Evolutionary conservation across 805 yeast species (phyloP).

Genomic region (Suhomyces emberorum): DNA sequence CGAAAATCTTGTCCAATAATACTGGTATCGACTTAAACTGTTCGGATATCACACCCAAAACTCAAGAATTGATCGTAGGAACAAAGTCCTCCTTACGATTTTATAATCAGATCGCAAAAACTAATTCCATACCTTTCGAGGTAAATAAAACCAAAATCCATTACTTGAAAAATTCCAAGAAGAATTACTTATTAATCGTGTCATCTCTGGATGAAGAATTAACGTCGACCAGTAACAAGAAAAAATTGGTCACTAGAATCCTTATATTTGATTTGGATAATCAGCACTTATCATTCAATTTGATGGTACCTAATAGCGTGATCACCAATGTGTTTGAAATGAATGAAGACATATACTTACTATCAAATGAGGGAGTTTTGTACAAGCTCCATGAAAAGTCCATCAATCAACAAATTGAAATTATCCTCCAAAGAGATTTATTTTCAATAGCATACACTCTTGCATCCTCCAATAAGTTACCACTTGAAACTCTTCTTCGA

Average conservation of each 20-base stretch:
- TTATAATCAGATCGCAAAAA: slow-evolving; percentile 55
- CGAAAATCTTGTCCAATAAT: slow-evolving; percentile 41
- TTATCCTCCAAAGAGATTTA: slow-evolving; percentile 64
- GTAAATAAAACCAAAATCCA: slow-evolving; percentile 52
- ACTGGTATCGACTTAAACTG: slow-evolving; percentile 52
- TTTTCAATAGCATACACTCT: slow-evolving; percentile 70
- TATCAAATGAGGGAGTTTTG: slow-evolving; percentile 74
- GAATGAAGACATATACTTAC: slow-evolving; percentile 56
- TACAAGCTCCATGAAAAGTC: slow-evolving; percentile 66
- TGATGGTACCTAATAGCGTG: slow-evolving; percentile 59
- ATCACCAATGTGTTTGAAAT: slow-evolving; percentile 56
- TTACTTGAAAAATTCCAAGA: slow-evolving; percentile 30
- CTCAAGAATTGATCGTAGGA: slow-evolving; percentile 60
- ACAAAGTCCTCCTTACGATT: slow-evolving; percentile 59
- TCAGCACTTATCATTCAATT: slow-evolving; percentile 66
- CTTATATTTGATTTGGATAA: slow-evolving; percentile 67
- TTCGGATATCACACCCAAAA: slow-evolving; percentile 37
- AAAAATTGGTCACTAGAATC: slow-evolving; percentile 48
- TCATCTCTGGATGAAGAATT: slow-evolving; percentile 41
- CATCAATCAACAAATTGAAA: slow-evolving; percentile 62
- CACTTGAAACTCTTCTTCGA: slow-evolving; percentile 26
- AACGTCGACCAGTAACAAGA: slow-evolving; percentile 5
- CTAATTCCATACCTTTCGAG: slow-evolving; percentile 54
- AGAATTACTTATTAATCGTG: slow-evolving; percentile 57
- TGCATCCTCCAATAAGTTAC: slow-evolving; percentile 42